Base-by-base conservation (phyloP, 177 flowering plant genomes). In the Vitis hybrid region DNA sequence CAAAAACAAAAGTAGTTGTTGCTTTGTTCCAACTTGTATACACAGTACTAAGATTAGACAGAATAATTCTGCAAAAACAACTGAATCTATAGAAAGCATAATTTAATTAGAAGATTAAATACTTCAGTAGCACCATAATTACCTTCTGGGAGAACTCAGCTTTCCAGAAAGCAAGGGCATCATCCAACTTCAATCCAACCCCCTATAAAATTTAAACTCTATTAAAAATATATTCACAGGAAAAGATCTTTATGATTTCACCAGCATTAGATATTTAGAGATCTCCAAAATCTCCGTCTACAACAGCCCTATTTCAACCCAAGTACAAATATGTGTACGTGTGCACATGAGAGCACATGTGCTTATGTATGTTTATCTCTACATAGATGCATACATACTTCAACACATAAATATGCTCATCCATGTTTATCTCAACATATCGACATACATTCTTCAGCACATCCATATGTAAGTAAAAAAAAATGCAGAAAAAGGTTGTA, bases 101-200 rank as follows among this genome's bases (percentile, higher is more conserved):
- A 52, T 13, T 13, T 14, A 52, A 52, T 12, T 52, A 15, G 11
- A 6, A 56, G 24, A 56, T 14, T 48, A 59, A 14, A 67, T 15
- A 52, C 60, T n/a, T 49, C 51, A 30, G 27, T 27, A 59, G 12
- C 40, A 77, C 60, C 56, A 40, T 35, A 55, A 73, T 55, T 64
- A 91, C 99, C 91, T 89, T 95, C 40, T 78, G 85, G 7, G 97
- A 84, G 77, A 95, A 95, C 79, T 95, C 99, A 18, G 93, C 88
- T 83, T 77, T 93, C 98, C 98, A 93, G 64, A 95, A 95, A 72
- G 91, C 88, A 72, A 95, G 86, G 59, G 98, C 98, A 85, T 93
- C 99, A 70, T 95, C 97, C 83, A 95, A 80, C 83, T 87, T 91
- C 83, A 93, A 78, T 46, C 97, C 99, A 77, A 90, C 99, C 73